These are phyloP conservation scores for Candida lessepsii DNA, from an alignment of 805 yeast genomes.

Conservation along the genomic window DNA sequence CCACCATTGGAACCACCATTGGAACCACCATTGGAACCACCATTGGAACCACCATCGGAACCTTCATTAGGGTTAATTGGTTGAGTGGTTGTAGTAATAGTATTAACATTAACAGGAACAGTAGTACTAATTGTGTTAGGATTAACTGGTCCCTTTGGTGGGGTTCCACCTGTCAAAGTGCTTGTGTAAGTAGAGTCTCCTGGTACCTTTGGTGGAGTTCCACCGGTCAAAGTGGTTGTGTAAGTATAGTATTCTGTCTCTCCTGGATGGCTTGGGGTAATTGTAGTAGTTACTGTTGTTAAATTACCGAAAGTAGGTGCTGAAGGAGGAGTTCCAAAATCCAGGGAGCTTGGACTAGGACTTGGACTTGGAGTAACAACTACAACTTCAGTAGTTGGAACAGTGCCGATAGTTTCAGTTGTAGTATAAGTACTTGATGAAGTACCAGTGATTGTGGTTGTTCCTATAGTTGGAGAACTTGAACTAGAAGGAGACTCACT, in stretches of 20 bases:
- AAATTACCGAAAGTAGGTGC: background rate
- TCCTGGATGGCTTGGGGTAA: too few relatives aligned
- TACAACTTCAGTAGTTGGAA: background rate
- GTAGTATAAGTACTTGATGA: background rate
- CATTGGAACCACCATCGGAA: too few relatives aligned
- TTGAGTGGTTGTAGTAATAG: slow-evolving; percentile 22
- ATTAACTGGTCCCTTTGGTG: too few relatives aligned
- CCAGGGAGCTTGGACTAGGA: too few relatives aligned
- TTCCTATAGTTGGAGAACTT: background rate
- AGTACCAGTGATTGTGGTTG: slow-evolving; percentile 1
- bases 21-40: too few relatives aligned
- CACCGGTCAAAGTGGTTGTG: too few relatives aligned
- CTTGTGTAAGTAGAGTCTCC: background rate
- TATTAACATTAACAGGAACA: too few relatives aligned
- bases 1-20: slow-evolving; percentile 66
- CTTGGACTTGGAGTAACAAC: background rate
- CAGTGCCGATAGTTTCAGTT: background rate
- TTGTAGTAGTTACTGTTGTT: background rate
- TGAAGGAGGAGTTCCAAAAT: too few relatives aligned
- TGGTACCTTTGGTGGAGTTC: background rate
- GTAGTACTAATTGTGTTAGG: too few relatives aligned
- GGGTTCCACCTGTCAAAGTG: background rate
- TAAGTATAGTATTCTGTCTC: too few relatives aligned
- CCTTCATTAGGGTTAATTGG: slow-evolving; percentile 49
- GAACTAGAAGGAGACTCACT: background rate